Evolutionary conservation across 805 yeast genomes (phyloP).

Genomic region (Candida silvicultrix): DNA sequence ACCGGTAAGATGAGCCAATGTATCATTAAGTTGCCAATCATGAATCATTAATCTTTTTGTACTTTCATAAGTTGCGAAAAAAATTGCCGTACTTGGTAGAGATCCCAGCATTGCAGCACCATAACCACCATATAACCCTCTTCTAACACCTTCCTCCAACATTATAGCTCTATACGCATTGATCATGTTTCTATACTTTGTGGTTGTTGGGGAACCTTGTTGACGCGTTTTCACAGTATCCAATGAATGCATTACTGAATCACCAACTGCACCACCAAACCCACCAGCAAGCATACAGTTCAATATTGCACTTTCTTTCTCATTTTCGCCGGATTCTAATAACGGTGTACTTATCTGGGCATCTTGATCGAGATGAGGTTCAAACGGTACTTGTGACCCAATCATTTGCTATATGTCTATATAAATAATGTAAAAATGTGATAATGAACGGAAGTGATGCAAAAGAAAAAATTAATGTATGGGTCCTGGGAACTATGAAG

Average conservation of each 20-base stretch:
- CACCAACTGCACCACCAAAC: conserved; percentile 91
- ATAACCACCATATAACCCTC: conserved; percentile 91
- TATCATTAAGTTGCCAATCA: conserved; percentile 64
- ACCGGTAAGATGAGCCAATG: conserved; percentile 71
- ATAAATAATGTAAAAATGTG: too few species aligned
- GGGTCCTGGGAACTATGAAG: too few species aligned
- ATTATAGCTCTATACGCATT: conserved; percentile 74
- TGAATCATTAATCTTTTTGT: conserved; percentile 67
- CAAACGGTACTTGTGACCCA: neutral
- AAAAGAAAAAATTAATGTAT: too few species aligned
- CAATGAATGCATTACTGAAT: conserved; percentile 86
- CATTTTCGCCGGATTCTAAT: conserved; percentile 1
- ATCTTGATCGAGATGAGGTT: neutral
- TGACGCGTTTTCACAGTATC: conserved; percentile 97
- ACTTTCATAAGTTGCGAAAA: conserved; percentile 85
- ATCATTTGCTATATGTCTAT: neutral
- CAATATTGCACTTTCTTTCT: conserved; percentile 33
- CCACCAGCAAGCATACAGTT: conserved; percentile 86
- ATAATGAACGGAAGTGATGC: too few species aligned
- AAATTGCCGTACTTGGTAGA: conserved; percentile 90
- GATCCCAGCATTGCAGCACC: conserved; percentile 89
- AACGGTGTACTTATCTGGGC: neutral
- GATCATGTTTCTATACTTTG: conserved; percentile 68
- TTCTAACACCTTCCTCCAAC: conserved; percentile 73
- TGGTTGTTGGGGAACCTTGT: conserved; percentile 76